Evolutionary conservation across 1,139 yeast species (phyloP), one percentile per base, ranked within the genome.

Genomic region (Candida sanyaensis): DNA sequence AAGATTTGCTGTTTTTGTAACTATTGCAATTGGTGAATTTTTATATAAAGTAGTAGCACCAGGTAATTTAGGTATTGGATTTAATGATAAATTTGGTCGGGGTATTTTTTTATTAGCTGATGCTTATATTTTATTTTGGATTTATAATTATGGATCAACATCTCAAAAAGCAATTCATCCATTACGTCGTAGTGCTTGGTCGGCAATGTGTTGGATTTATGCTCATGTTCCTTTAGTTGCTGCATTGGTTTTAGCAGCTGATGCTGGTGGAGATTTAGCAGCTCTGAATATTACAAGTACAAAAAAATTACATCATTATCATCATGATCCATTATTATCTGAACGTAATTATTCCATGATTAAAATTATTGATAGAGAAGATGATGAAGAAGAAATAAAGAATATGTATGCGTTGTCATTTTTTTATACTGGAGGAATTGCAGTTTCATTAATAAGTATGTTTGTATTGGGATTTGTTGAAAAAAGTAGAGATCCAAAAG

Each of bases 1-100:
- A 59, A 64, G 89, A 48, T 75, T 74, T 57, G 73, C 77, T 2
- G 79, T 83, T 0, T 83, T 84, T 59, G 83, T 74, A 46, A 78
- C 84, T 52, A 83, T 84, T 64, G 87, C 87, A 6, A 71, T 84
- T 55, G 89, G 89, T 27, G 88, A 84, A 55, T 84, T 80, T 54
- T 64, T 83, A 27, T 82, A 78, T 55, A 79, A 77, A 47, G 69
- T 80, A n/a, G 84, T 81, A n/a, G 78, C 83, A 2, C 62, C 63
- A 0, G 68, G 73, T 11, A 78, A 83, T 0, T 67, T 81, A 42
- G 80, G 78, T 1, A 55, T 63, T 4, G 85, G 85, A 0, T 67
- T 83, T 54, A 70, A 74, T 42, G 58, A 56, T 12, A 71, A 70
- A 43, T 66, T 78, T 21, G 77, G 75, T 37, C 66, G 86, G 44